Evolutionary conservation across 352 stramenopile genomes (phyloP).

Genomic region (Pythium angustatum): DNA sequence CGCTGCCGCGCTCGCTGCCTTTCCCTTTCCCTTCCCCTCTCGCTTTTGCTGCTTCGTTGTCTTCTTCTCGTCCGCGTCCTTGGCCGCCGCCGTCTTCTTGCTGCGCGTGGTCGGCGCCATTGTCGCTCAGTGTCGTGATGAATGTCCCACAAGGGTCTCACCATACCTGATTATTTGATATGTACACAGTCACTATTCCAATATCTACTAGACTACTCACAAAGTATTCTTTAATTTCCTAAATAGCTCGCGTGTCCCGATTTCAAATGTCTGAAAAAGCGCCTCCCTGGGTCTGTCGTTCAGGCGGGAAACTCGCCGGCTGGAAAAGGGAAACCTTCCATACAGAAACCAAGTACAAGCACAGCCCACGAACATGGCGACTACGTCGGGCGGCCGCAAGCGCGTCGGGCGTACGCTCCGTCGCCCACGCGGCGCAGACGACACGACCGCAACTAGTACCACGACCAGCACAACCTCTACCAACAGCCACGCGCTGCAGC

Average conservation of each 20-base stretch:
- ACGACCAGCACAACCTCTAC: background rate
- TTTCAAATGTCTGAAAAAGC: slow-evolving; percentile 32
- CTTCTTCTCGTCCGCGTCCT: background rate
- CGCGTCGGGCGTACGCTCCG: slow-evolving; percentile 50
- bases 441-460: background rate
- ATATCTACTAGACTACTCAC: too few relatives aligned
- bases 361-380: slow-evolving; percentile 33
- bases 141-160: too few relatives aligned
- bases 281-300: background rate
- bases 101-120: background rate
- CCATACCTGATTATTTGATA: too few relatives aligned
- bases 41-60: background rate
- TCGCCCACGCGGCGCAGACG: slow-evolving; percentile 30
- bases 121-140: too few relatives aligned
- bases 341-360: background rate
- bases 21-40: background rate
- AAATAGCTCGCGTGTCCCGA: background rate
- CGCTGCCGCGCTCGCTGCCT: background rate
- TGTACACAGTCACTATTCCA: too few relatives aligned
- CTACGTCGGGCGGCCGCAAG: slow-evolving; percentile 33
- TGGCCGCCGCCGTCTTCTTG: slow-evolving; percentile 8
- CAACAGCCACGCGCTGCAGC: slow-evolving; percentile 35
- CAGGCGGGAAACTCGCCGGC: background rate
- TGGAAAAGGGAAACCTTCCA: slow-evolving; percentile 1
- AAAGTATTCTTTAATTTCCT: background rate